Base-by-base conservation (phyloP, 2,329 filamentous ascomycete species). In the Pyrenochaeta sp. region DNA sequence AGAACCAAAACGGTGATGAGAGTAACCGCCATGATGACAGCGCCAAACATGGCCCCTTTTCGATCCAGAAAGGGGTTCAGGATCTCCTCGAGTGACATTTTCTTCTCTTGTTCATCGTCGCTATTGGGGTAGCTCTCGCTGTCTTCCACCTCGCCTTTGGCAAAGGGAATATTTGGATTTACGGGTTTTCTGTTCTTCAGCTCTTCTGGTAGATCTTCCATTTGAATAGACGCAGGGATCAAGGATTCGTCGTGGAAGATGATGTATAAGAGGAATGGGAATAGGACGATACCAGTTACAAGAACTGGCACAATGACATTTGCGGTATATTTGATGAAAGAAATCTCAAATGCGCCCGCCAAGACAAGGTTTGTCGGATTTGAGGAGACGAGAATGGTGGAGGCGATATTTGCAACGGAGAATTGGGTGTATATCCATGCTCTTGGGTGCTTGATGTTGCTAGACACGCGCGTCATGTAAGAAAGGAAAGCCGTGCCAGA, bases 291-390 rank as follows among this genome's bases (percentile, higher is more conserved):
- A 2, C 80, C 85, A 0, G 87, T 90, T n/a, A 81, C 73, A 15
- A 88, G 71, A 1, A 88, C 85, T 0, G 87, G 87, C 0, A 90
- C 84, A 13, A 90, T 85, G 79, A 90, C 87, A 61, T 90, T 88
- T n/a, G 84, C 86, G 0, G 86, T 89, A 60, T 90, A 90, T 27
- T 81, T 76, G 60, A 90, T 82, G 65, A 90, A 90, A 36, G 80
- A 86, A 72, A 90, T 85, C 3, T 81, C 60, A 60, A 90, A 90
- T 2, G 87, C 87, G 3, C 87, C 86, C 0, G 87, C 86, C 0
- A 90, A 77, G 0, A 90, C 87, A 6, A 90, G 78, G 41, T 90
- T 90, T 2, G 88, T 90, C 0, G 88, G 88, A 47, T 90, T 90
- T 0, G 87, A 90, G 0, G 87, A 90, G 7, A 91, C 88, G 9